These are phyloP conservation scores for Obba rivulosa DNA, from an alignment of 768 basidiomycete species.

Conservation along the genomic window DNA sequence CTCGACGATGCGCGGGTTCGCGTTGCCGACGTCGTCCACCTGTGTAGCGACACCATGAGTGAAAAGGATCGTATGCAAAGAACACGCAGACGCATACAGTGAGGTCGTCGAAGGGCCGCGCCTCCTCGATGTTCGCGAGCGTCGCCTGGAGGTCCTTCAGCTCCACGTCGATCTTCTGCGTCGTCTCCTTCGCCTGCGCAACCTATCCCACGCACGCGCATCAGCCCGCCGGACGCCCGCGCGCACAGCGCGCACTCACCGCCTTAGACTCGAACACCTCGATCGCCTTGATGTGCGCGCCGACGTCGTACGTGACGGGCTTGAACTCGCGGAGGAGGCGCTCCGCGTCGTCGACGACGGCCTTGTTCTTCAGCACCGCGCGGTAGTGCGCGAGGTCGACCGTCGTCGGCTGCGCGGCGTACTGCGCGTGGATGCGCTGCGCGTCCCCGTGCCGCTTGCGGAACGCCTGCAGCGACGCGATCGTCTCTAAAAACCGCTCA, in stretches of 20 bases:
- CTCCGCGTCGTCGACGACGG: slow-evolving; percentile 88
- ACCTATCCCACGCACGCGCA: slow-evolving; percentile 44
- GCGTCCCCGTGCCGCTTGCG: slow-evolving; percentile 93
- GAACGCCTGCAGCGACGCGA: slow-evolving; percentile 88
- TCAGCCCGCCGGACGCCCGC: background rate
- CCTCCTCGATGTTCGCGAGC: slow-evolving; percentile 94
- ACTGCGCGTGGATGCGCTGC: slow-evolving; percentile 61
- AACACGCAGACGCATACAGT: slow-evolving; percentile 57
- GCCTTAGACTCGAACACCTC: slow-evolving; percentile 96
- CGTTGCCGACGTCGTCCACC: slow-evolving; percentile 86
- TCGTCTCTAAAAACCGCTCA: slow-evolving; percentile 58
- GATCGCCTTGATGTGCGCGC: slow-evolving; percentile 87
- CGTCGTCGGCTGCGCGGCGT: slow-evolving; percentile 67
- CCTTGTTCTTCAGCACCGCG: slow-evolving; percentile 85
- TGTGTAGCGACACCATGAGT: slow-evolving; percentile 23
- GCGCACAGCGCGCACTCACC: slow-evolving; percentile 42
- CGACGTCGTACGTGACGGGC: slow-evolving; percentile 90
- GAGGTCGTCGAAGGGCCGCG: slow-evolving; percentile 95
- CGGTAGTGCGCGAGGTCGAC: slow-evolving; percentile 93
- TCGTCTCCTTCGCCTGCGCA: slow-evolving; percentile 83
- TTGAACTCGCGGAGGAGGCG: slow-evolving; percentile 86
- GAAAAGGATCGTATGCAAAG: background rate
- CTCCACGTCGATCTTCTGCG: slow-evolving; percentile 85
- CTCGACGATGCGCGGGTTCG: slow-evolving; percentile 88
- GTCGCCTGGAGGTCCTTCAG: slow-evolving; percentile 88